Conservation (phyloP, 208 protist species). For the Acanthamoeba comandoni region DNA sequence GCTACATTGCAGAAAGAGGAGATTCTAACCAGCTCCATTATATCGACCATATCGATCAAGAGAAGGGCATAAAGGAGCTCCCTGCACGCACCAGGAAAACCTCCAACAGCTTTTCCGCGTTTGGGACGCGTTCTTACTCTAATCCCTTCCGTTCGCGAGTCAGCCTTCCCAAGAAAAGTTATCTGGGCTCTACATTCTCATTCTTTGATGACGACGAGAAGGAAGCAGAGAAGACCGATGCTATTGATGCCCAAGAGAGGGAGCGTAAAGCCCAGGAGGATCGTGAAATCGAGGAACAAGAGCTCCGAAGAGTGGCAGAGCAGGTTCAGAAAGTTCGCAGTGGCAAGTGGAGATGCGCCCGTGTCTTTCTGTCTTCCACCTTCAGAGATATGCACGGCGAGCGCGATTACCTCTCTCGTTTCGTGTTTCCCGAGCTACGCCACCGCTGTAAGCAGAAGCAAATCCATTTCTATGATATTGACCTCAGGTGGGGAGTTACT, state of each 20-base stretch:
- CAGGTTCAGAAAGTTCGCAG: slow-evolving; percentile 62
- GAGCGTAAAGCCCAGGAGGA: slow-evolving; percentile 26
- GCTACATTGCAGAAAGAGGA: slow-evolving; percentile 91
- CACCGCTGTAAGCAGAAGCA: slow-evolving; percentile 78
- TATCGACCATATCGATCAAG: slow-evolving; percentile 65
- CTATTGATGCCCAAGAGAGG: slow-evolving; percentile 2
- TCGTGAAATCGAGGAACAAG: slow-evolving; percentile 50
- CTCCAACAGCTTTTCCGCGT: not conserved
- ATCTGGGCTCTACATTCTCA: not conserved
- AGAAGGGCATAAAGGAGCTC: slow-evolving; percentile 32
- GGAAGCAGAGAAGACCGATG: slow-evolving; percentile 10
- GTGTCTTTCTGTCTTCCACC: slow-evolving; percentile 96
- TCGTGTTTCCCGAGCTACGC: slow-evolving; percentile 94
- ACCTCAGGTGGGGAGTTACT: slow-evolving; percentile 96
- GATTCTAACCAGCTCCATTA: slow-evolving; percentile 69
- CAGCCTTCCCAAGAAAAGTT: slow-evolving; percentile 14
- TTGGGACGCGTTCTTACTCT: slow-evolving; percentile 16
- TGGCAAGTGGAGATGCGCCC: slow-evolving; percentile 81
- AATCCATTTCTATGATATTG: slow-evolving; percentile 92
- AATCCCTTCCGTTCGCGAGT: slow-evolving; percentile 45
- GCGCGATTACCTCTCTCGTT: slow-evolving; percentile 92
- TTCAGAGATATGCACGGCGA: slow-evolving; percentile 97
- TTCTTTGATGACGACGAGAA: slow-evolving; percentile 66
- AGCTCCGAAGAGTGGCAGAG: slow-evolving; percentile 22
- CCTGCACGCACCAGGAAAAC: not conserved